Evolutionary conservation across 2,329 filamentous ascomycete species (phyloP).

Genomic region (Falciphora oryzae): DNA sequence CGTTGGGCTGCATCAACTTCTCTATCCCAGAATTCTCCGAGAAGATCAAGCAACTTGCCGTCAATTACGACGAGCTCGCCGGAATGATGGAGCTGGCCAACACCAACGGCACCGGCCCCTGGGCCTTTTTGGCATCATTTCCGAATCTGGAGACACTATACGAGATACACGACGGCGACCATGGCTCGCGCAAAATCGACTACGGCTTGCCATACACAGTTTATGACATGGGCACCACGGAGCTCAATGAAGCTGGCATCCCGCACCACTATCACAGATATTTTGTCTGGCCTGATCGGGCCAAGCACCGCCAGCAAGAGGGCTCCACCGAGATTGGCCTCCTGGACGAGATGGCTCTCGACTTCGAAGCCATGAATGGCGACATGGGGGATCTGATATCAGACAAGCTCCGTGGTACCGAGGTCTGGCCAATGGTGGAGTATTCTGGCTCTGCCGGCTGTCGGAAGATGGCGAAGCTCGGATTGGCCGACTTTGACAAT

Average conservation of each 20-base stretch:
- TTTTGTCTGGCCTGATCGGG: not conserved
- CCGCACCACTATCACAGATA: not conserved
- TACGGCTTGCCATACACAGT: no score
- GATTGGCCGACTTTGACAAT: not conserved
- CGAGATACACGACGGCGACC: not conserved
- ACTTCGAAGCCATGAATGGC: not conserved
- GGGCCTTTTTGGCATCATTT: not conserved
- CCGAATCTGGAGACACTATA: not conserved
- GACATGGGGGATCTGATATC: not conserved
- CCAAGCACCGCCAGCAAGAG: not conserved
- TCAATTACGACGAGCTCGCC: not conserved
- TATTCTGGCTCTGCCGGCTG: no score
- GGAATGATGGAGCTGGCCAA: not conserved
- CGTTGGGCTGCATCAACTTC: not conserved
- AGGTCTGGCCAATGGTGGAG: not conserved
- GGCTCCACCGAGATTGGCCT: not conserved
- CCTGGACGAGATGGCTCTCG: not conserved
- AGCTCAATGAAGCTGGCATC: not conserved
- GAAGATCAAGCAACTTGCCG: not conserved
- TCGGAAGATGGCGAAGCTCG: not conserved
- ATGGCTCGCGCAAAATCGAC: no score
- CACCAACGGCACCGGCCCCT: slow-evolving; percentile 7
- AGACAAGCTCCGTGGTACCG: no score
- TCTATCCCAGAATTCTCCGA: not conserved
- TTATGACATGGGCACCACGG: no score